Conservation (phyloP, 2,329 filamentous ascomycete species). For the Aphanocladium album region DNA sequence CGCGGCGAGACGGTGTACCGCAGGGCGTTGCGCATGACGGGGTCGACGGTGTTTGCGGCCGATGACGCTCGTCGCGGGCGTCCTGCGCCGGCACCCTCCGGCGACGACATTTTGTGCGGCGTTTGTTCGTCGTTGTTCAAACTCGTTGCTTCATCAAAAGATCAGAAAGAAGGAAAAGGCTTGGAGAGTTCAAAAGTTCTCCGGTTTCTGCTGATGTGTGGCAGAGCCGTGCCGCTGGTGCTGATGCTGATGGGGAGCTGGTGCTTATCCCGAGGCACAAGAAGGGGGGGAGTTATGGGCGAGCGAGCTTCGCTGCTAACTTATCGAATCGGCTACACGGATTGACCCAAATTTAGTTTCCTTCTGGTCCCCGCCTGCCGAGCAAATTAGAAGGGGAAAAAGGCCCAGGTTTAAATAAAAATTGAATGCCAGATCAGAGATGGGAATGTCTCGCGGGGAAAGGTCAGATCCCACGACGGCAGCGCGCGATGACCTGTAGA, state of each 20-base stretch:
- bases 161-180: neutral
- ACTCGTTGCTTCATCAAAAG: neutral
- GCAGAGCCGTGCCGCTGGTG: neutral
- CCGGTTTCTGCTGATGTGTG: too few species aligned
- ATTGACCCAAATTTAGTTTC: neutral
- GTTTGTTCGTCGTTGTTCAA: neutral
- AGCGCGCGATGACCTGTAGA: neutral
- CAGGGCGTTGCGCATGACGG: conserved; percentile 76
- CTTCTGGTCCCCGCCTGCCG: too few species aligned
- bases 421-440: neutral
- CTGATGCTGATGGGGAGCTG: neutral
- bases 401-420: neutral
- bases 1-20: conserved; percentile 80
- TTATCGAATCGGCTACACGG: neutral
- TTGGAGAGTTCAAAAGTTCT: neutral
- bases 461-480: neutral
- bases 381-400: neutral
- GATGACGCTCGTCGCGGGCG: conserved; percentile 9
- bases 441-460: neutral
- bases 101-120: neutral
- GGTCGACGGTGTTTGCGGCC: conserved; percentile 44
- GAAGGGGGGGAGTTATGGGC: neutral
- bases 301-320: neutral
- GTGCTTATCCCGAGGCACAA: conserved; percentile 9
- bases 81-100: neutral